These are phyloP conservation scores for Quercus parvula DNA, from an alignment of 306 rosid species.

Conservation along the genomic window DNA sequence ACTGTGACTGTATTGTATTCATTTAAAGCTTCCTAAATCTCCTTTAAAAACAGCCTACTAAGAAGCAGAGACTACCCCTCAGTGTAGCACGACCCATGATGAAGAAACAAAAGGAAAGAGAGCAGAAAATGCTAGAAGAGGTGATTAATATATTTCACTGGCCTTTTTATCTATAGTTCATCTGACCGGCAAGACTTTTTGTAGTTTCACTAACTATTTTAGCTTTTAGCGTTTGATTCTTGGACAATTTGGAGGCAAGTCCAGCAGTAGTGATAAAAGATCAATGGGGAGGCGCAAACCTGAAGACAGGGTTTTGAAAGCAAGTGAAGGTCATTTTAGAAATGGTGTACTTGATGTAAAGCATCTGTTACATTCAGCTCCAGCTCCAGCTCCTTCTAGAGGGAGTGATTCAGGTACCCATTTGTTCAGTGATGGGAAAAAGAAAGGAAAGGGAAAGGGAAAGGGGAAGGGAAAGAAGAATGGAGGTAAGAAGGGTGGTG, in stretches of 20 bases:
- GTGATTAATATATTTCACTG: slow-evolving; percentile 28
- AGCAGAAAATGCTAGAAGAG: slow-evolving; percentile 65
- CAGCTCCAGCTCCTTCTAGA: slow-evolving; percentile 38
- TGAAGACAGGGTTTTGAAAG: slow-evolving; percentile 48
- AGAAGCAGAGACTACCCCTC: slow-evolving; percentile 61
- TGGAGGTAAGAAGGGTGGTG: slow-evolving; percentile 38
- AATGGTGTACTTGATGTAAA: slow-evolving; percentile 76
- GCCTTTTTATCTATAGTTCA: not conserved
- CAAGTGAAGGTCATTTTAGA: slow-evolving; percentile 64
- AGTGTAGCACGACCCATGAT: slow-evolving; percentile 70
- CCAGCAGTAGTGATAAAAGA: slow-evolving; percentile 35
- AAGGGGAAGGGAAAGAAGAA: slow-evolving; percentile 30
- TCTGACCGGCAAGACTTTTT: not conserved
- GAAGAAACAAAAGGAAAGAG: slow-evolving; percentile 76
- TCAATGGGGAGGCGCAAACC: slow-evolving; percentile 47
- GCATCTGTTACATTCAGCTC: slow-evolving; percentile 49
- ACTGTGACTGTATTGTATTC: not conserved
- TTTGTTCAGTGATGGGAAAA: too few relatives aligned
- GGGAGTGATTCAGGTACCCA: not conserved
- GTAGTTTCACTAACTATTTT: slow-evolving; percentile 4
- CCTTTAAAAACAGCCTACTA: slow-evolving; percentile 45
- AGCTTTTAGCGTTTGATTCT: slow-evolving; percentile 43
- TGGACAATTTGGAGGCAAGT: slow-evolving; percentile 48
- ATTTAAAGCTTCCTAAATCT: not conserved
- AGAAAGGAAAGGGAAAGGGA: too few relatives aligned